These are phyloP conservation scores for Mycena indigotica DNA, from an alignment of 768 basidiomycete species.

Conservation along the genomic window DNA sequence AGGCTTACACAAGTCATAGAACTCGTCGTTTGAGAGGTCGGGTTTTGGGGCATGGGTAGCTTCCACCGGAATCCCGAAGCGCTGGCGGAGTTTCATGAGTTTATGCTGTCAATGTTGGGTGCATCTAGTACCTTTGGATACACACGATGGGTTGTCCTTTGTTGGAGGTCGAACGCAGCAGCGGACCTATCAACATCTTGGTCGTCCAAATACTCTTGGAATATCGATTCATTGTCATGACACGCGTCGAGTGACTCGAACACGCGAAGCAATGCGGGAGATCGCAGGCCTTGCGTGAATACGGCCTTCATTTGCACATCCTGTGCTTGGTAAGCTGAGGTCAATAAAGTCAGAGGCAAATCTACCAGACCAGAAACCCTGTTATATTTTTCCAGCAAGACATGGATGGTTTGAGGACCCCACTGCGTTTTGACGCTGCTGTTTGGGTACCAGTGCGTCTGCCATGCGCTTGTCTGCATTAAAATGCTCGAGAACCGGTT, in stretches of 20 bases:
- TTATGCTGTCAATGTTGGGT: too few species aligned
- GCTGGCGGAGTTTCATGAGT: too few species aligned
- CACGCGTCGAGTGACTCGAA: conserved; percentile 27
- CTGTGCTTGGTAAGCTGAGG: neutral
- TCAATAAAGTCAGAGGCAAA: neutral
- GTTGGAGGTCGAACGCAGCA: conserved; percentile 21
- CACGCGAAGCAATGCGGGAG: conserved; percentile 23
- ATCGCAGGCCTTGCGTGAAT: conserved; percentile 22
- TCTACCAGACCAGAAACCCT: conserved; percentile 22
- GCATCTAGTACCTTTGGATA: conserved; percentile 29
- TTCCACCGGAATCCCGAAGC: conserved; percentile 31
- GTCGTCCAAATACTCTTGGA: conserved; percentile 29
- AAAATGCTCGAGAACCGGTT: conserved; percentile 31
- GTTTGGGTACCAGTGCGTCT: conserved; percentile 10
- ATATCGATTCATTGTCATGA: conserved; percentile 28
- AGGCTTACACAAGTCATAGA: conserved; percentile 33
- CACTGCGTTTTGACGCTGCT: neutral
- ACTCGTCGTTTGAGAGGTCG: conserved; percentile 32
- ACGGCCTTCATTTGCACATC: conserved; percentile 19
- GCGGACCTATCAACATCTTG: conserved; percentile 22
- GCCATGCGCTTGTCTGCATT: conserved; percentile 35
- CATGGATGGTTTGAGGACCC: conserved; percentile 16
- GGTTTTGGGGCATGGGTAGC: conserved; percentile 25
- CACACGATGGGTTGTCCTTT: conserved; percentile 27
- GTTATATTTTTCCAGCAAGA: conserved; percentile 22